Evolutionary conservation across 2,329 filamentous ascomycete genomes (phyloP).

Genomic region (Sclerotinia nivalis): DNA sequence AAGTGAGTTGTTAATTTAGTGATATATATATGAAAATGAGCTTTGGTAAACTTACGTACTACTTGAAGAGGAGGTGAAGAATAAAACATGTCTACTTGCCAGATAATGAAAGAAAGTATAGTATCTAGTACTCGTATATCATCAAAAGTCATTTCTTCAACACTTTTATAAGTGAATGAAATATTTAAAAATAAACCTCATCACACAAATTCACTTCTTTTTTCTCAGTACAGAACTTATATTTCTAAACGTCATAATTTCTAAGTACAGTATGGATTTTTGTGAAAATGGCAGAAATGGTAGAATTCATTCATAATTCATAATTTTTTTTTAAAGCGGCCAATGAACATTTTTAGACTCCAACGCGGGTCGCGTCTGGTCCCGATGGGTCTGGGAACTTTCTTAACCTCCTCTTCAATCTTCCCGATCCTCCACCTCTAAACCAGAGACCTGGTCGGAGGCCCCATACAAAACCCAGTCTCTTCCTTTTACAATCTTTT

Average conservation of each 20-base stretch:
- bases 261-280: too few species aligned
- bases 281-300: not conserved
- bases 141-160: not conserved
- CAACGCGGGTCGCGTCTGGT: conserved; percentile 25
- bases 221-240: not conserved
- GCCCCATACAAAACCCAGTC: conserved; percentile 22
- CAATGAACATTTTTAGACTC: conserved; percentile 23
- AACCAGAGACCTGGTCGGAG: conserved; percentile 22
- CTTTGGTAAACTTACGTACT: not conserved
- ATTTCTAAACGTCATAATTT: too few species aligned
- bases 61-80: not conserved
- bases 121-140: not conserved
- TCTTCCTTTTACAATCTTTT: conserved; percentile 11
- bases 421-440: conserved; percentile 4
- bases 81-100: not conserved
- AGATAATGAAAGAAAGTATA: not conserved
- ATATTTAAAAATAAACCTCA: not conserved
- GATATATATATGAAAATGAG: not conserved
- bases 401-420: conserved; percentile 14
- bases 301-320: not conserved
- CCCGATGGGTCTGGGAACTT: conserved; percentile 22
- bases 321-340: conserved; percentile 18
- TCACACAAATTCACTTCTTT: not conserved
- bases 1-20: not conserved
- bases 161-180: too few species aligned